Conservation (phyloP, 2,329 filamentous ascomycete species). For the Talaromyces piceae region DNA sequence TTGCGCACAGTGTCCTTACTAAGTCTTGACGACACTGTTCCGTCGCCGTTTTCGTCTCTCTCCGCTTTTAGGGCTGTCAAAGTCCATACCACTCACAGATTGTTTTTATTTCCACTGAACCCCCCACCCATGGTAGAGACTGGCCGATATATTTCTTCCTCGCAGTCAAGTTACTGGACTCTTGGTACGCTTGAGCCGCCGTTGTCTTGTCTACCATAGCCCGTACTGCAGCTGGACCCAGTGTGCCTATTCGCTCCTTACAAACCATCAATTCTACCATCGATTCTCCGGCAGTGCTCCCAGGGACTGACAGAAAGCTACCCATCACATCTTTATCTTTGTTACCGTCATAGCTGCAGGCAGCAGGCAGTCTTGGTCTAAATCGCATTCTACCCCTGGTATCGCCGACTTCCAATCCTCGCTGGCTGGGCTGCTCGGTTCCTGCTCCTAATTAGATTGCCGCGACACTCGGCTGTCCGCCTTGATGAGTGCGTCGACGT, state of each 20-base stretch:
- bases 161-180: slow-evolving; percentile 12
- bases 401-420: neutral
- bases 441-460: neutral
- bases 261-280: too few species aligned
- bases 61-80: slow-evolving; percentile 15
- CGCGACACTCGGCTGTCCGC: slow-evolving; percentile 16
- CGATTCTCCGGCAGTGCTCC: slow-evolving; percentile 12
- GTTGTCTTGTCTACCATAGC: neutral
- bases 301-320: slow-evolving; percentile 4
- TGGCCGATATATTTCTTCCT: slow-evolving; percentile 15
- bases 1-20: slow-evolving; percentile 15
- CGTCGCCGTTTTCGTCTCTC: slow-evolving; percentile 23
- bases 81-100: slow-evolving; percentile 9
- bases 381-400: slow-evolving; percentile 11
- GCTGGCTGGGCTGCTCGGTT: neutral
- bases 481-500: slow-evolving; percentile 38
- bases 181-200: slow-evolving; percentile 11
- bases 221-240: neutral
- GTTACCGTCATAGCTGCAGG: neutral
- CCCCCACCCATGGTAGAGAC: slow-evolving; percentile 19
- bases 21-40: slow-evolving; percentile 25
- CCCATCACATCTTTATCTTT: neutral
- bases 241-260: slow-evolving; percentile 3
- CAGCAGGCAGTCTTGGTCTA: neutral
- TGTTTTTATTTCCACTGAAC: slow-evolving; percentile 6